A percentile compares a stretch with the other conserved stretches of the same genome.
Evolutionary conservation across 2,329 filamentous ascomycete genomes (phyloP).

Genomic region (Fusarium tuaranense): DNA sequence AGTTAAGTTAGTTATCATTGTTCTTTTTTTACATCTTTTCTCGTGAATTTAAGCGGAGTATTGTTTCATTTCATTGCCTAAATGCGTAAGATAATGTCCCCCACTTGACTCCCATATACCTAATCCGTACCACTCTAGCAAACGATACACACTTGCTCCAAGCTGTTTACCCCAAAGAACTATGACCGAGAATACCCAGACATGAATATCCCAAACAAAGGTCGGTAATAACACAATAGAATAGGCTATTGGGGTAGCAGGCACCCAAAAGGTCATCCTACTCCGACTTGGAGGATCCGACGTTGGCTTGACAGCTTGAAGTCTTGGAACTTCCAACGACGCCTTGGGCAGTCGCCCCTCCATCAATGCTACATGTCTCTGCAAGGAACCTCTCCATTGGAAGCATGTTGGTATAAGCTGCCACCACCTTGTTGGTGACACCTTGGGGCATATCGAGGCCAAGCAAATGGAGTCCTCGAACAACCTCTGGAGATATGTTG

Average conservation of each 20-base stretch:
- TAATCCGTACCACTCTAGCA: too few species aligned
- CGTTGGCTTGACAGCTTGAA: neutral
- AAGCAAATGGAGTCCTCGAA: neutral
- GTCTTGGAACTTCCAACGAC: fast-evolving
- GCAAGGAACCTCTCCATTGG: slow-evolving; percentile 2
- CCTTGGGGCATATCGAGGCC: neutral
- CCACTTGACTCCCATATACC: too few species aligned
- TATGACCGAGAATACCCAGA: too few species aligned
- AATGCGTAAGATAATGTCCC: too few species aligned
- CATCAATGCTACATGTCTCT: neutral
- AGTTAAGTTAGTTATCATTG: neutral
- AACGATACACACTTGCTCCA: too few species aligned
- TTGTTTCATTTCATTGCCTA: too few species aligned
- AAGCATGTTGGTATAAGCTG: neutral
- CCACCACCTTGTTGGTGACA: neutral
- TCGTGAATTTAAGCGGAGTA: too few species aligned
- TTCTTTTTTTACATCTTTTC: too few species aligned
- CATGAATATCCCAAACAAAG: neutral
- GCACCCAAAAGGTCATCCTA: neutral
- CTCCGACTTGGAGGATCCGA: neutral
- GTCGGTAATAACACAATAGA: neutral
- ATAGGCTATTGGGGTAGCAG: neutral
- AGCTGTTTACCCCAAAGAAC: too few species aligned
- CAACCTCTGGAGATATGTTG: neutral
- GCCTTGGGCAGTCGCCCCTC: fast-evolving